Percentiles rank a stretch among this genome's conserved stretches.
Evolutionary conservation across 75 land plant species (phyloP).

Genomic region (Gnetum montanum): DNA sequence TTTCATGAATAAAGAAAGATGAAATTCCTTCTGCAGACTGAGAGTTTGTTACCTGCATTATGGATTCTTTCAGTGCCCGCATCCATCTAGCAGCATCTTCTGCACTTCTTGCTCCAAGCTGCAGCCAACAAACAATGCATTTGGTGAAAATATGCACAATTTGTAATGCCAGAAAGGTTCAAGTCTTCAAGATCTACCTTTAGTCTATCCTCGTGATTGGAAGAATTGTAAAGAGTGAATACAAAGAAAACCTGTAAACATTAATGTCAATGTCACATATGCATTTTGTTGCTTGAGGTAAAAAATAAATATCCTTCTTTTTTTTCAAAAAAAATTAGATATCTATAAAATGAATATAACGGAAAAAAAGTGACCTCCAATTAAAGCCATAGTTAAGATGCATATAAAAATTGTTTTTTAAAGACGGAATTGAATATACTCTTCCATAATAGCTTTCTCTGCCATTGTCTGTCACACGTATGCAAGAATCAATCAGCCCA

Average conservation of each 20-base stretch:
- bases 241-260: slow-evolving; percentile 57
- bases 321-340: not conserved
- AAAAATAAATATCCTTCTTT: not conserved
- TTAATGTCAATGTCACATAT: not conserved
- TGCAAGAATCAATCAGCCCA: slow-evolving; percentile 64
- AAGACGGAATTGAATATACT: slow-evolving; percentile 21
- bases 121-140: slow-evolving; percentile 8
- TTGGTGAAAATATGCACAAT: too few species aligned
- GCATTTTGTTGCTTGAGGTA: not conserved
- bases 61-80: slow-evolving; percentile 50
- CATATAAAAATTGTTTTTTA: not conserved
- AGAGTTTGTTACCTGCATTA: slow-evolving; percentile 48
- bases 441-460: slow-evolving; percentile 54
- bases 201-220: slow-evolving; percentile 57
- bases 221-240: slow-evolving; percentile 60
- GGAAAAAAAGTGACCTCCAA: not conserved
- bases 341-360: not conserved
- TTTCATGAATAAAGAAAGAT: not conserved
- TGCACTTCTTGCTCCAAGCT: slow-evolving; percentile 83
- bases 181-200: slow-evolving; percentile 43
- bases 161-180: too few species aligned
- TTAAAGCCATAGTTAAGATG: not conserved
- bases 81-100: slow-evolving; percentile 97
- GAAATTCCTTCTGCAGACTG: not conserved
- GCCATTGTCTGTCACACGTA: slow-evolving; percentile 76